Evolutionary conservation across 805 yeast genomes (phyloP).

Genomic region (Nakazawaea peltata): DNA sequence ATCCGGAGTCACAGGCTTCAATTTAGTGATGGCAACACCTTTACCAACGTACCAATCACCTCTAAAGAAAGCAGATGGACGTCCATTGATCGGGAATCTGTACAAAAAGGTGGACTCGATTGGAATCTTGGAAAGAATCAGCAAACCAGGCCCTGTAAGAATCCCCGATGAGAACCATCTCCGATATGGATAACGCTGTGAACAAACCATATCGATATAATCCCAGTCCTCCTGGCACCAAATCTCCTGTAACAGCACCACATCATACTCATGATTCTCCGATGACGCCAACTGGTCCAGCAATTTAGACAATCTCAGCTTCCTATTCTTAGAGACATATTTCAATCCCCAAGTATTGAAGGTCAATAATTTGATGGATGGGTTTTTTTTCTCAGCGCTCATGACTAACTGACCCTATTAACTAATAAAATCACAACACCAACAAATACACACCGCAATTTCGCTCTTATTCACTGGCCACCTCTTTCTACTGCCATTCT

Average conservation of each 20-base stretch:
- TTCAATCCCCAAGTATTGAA: constrained; percentile 89
- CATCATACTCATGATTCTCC: constrained; percentile 49
- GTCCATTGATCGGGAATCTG: constrained; percentile 86
- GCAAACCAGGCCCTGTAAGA: constrained; percentile 88
- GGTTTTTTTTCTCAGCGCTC: background rate
- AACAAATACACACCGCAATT: no score
- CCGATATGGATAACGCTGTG: constrained; percentile 46
- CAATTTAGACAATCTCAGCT: constrained; percentile 60
- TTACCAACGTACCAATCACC: constrained; percentile 99
- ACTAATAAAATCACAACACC: no score
- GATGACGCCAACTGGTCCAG: constrained; percentile 49
- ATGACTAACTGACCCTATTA: no score
- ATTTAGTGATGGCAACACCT: constrained; percentile 65
- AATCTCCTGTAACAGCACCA: constrained; percentile 89
- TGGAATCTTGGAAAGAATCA: constrained; percentile 75
- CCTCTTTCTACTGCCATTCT: no score
- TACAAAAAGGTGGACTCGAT: constrained; percentile 72
- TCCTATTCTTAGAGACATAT: constrained; percentile 65
- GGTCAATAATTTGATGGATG: constrained; percentile 44
- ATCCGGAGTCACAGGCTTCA: constrained; percentile 41
- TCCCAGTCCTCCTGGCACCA: constrained; percentile 89
- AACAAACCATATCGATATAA: constrained; percentile 40
- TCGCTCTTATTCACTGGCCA: no score
- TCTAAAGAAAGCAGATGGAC: constrained; percentile 87
- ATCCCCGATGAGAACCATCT: constrained; percentile 79